Evolutionary conservation across 169 alveolate species (phyloP).

Genomic region (Cryptosporidium felis): DNA sequence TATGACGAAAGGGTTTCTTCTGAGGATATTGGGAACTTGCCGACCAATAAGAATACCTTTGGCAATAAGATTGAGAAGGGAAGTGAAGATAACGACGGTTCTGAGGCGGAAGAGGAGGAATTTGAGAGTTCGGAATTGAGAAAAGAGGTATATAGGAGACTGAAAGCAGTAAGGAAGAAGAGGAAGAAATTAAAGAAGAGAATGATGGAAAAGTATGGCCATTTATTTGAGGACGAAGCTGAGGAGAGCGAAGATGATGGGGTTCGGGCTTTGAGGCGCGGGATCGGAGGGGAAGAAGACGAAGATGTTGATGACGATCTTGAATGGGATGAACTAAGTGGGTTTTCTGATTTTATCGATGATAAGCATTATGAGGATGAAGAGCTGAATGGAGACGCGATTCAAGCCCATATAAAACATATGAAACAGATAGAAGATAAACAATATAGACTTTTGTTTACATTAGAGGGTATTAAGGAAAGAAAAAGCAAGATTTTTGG

Average conservation of each 20-base stretch:
- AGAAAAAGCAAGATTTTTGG: conserved; percentile 40
- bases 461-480: conserved; percentile 58
- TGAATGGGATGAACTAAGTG: conserved; percentile 64
- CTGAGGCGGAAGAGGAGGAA: neutral
- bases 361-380: conserved; percentile 9
- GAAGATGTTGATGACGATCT: conserved; percentile 39
- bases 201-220: conserved; percentile 41
- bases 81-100: neutral
- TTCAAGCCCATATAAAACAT: conserved; percentile 62
- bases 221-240: conserved; percentile 63
- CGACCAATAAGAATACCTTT: too few species aligned
- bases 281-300: neutral
- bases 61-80: too few species aligned
- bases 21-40: too few species aligned
- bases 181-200: conserved; percentile 10
- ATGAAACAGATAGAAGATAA: conserved; percentile 52
- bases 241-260: conserved; percentile 69
- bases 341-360: conserved; percentile 63
- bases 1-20: too few species aligned
- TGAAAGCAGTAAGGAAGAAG: conserved; percentile 21
- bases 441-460: conserved; percentile 53
- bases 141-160: neutral
- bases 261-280: neutral
- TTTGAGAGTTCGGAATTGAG: neutral
- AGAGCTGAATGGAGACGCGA: conserved; percentile 52